Base-by-base conservation (phyloP, 345 rosid species). In the Euphorbia pulcherrima region DNA sequence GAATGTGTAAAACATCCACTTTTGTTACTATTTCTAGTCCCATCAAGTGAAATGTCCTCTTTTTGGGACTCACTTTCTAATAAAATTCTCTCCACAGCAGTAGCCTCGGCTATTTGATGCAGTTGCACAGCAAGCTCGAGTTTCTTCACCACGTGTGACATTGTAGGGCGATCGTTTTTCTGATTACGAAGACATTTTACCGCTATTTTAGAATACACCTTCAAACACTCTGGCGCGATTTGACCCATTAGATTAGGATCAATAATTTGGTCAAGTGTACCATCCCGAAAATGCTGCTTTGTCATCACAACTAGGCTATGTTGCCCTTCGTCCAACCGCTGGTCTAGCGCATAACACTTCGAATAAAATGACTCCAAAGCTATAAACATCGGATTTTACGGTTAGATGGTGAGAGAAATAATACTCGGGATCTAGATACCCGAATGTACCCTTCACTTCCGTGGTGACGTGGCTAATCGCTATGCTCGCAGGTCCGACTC, bases 321-420 rank as follows among this genome's bases (percentile, higher is more conserved):
- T 5, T 68, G 33, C 21, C 61, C 67, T 6, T 70, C 73, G 18
- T 70, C 67, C 67, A 11, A 70, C 73, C 1, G 50, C 67, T 37
- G 65, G 57, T 54, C 67, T 37, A 23, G 37, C 73, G 27, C 58
- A 70, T 17, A 70, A 51, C 44, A 61, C 67, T 61, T 70, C 67
- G 26, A 60, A 63, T 28, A 70, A 11, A 41, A 70, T 14, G 27
- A 37, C 67, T 2, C 73, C 73, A 39, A 68, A 68, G 46, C 71
- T 68, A n/a, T 14, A 68, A 1, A 68, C 71, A 46, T 68, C 71
- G 46, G 71, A 68, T 58, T 68, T 68, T 11, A 41, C 71, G 2
- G 41, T 56, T 16, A 58, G 35, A 46, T 68, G 71, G 60, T 60
- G 39, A 9, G 67, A 51, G 1, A 8, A 37, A 63, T 29, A 60